Base-by-base conservation (phyloP, 1,284 basidiomycete species). In the Leccinum idahoense region DNA sequence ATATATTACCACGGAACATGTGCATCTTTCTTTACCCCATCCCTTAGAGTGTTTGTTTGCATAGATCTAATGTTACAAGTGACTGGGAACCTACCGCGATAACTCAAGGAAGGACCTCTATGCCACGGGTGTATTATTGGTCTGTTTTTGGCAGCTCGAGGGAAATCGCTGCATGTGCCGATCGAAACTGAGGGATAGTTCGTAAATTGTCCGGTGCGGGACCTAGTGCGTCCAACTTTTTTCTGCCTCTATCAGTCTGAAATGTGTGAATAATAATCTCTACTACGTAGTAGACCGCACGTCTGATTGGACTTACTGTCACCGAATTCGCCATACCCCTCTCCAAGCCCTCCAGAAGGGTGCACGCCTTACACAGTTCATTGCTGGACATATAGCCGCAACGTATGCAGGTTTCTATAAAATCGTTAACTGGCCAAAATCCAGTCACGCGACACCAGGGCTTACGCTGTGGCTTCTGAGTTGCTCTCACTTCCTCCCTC, bases 341-440 rank as follows among this genome's bases (percentile, higher is more conserved):
- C 74, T 97, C 94, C n/a, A 98, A 80, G 8, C 94, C 92, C 74
- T 97, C 93, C 0, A 98, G 80, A 18, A 97, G 78, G 0, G 89
- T 92, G 68, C 95, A 98, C 0, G 95, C 95, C 78, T 97, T 96
- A 75, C 95, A 97, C 15, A 98, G 76, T 23, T 90, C 87, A 69
- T 97, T 96, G 63, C 92, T 94, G 1, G 94, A 91, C 80, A 97
- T 94, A 72, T 95, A 95, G 1, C 94, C 94, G 68, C 95, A 98
- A 55, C 93, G 81, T 71, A 87, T 81, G 72, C 94, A 97, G 12
- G 85, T 94, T 78, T 93, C 94, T 96, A 72, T 23, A 64, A 57
- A 55, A 60, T 5, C 14, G 35, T 62, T 29, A 63, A 59, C 11
- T 14, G 14, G 18, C 14, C 44, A 18, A 41, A 37, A 53, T 49